Percentiles rank a stretch among this genome's conserved stretches.
phyloP scores from a whole-genome alignment of 345 rosid genomes.

The Cochlearia excelsa region DNA sequence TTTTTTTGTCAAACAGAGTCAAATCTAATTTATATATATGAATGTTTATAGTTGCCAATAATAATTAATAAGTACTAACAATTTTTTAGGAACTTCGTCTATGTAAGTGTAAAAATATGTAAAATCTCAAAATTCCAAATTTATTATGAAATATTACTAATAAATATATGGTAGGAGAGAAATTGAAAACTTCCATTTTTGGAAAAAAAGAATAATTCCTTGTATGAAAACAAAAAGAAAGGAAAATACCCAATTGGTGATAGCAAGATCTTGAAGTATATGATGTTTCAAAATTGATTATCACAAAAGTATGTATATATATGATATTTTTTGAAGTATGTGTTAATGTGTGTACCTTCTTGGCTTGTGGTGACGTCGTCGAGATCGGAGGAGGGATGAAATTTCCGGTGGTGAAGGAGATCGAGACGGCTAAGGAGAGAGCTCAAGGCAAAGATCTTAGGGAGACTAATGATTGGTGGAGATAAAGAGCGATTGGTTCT shows the following conservation, averaged over 20 bases:
- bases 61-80: no score
- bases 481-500: slow-evolving; percentile 32
- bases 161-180: neutral
- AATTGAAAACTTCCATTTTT: slow-evolving; percentile 10
- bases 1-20: no score
- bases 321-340: slow-evolving; percentile 9
- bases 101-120: no score
- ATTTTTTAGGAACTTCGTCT: no score
- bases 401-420: slow-evolving; percentile 58
- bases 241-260: neutral
- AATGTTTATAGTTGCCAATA: no score
- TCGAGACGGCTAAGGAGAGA: slow-evolving; percentile 73
- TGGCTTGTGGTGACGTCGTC: slow-evolving; percentile 66
- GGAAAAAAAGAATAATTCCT: neutral
- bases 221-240: neutral
- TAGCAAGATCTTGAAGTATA: slow-evolving; percentile 10
- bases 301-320: neutral
- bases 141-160: neutral
- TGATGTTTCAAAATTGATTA: neutral
- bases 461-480: slow-evolving; percentile 49
- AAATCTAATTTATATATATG: no score
- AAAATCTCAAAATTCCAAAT: neutral
- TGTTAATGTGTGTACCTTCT: slow-evolving; percentile 62
- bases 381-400: slow-evolving; percentile 38
- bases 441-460: slow-evolving; percentile 71